Evolutionary conservation across 163 green algal genomes (phyloP).

Genomic region (Scenedesmus sp.): DNA sequence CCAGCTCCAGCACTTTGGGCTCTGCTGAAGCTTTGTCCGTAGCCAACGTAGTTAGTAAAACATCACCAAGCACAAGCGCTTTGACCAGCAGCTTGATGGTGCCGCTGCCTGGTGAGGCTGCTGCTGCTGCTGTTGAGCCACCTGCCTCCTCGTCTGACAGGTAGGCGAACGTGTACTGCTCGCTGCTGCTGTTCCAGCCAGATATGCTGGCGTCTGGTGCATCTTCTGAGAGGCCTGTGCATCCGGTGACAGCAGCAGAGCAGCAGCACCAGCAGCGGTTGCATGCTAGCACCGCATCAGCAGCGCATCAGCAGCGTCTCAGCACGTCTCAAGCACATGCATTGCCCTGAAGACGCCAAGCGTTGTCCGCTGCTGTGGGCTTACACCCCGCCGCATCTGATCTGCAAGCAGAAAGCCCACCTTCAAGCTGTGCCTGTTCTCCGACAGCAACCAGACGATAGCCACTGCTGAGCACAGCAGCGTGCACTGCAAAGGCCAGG

Average conservation of each 20-base stretch:
- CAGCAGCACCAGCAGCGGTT: neutral
- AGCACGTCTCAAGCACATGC: neutral
- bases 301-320: too few species aligned
- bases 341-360: neutral
- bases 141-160: conserved; percentile 15
- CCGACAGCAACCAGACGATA: conserved; percentile 71
- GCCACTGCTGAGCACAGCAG: conserved; percentile 68
- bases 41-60: conserved; percentile 52
- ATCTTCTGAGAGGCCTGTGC: conserved; percentile 2
- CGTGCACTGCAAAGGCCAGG: conserved; percentile 75
- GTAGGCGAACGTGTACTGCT: conserved; percentile 48
- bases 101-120: too few species aligned
- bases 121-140: conserved; percentile 2
- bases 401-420: neutral
- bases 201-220: conserved; percentile 23
- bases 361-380: neutral
- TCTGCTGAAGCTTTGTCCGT: neutral
- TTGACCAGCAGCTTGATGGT: conserved; percentile 42
- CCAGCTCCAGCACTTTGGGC: conserved; percentile 50
- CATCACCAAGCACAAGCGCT: conserved; percentile 5
- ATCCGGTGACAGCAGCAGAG: neutral
- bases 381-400: neutral
- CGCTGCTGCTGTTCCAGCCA: conserved; percentile 46
- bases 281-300: neutral
- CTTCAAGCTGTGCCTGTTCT: conserved; percentile 48